Conservation (phyloP, 2,329 filamentous ascomycete genomes). For the Colletotrichum chrysophilum region DNA sequence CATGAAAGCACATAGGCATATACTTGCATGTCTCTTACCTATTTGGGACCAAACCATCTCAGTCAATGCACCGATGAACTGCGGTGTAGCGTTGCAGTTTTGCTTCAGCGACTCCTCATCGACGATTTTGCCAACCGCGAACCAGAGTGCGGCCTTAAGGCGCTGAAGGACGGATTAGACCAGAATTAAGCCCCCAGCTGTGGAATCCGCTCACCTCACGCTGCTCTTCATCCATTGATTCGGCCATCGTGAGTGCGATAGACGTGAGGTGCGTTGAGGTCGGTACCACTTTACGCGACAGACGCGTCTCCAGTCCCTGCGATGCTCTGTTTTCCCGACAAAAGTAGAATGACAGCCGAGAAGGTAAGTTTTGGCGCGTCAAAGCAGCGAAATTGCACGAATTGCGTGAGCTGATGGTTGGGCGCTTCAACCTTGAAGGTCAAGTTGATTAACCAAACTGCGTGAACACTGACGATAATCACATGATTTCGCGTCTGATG, state of each 20-base stretch:
- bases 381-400: neutral
- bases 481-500: slow-evolving; percentile 15
- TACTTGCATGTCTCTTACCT: slow-evolving; percentile 53
- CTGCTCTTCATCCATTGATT: slow-evolving; percentile 35
- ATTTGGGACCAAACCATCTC: slow-evolving; percentile 90
- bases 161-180: slow-evolving; percentile 54
- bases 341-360: neutral
- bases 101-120: slow-evolving; percentile 79
- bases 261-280: neutral
- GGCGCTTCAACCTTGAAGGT: neutral
- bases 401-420: neutral
- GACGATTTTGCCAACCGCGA: slow-evolving; percentile 83
- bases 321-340: accelerated
- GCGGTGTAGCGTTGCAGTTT: slow-evolving; percentile 85
- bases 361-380: neutral
- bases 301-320: neutral
- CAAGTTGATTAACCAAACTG: neutral
- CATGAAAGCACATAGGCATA: neutral
- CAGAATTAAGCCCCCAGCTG: neutral
- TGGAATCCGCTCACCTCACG: slow-evolving; percentile 35
- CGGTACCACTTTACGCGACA: slow-evolving; percentile 17
- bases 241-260: slow-evolving; percentile 32
- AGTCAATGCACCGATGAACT: slow-evolving; percentile 86
- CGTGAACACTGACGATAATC: neutral
- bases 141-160: slow-evolving; percentile 86